Conservation (phyloP, 2,329 filamentous ascomycete genomes). For the Arachnomyces sp. region DNA sequence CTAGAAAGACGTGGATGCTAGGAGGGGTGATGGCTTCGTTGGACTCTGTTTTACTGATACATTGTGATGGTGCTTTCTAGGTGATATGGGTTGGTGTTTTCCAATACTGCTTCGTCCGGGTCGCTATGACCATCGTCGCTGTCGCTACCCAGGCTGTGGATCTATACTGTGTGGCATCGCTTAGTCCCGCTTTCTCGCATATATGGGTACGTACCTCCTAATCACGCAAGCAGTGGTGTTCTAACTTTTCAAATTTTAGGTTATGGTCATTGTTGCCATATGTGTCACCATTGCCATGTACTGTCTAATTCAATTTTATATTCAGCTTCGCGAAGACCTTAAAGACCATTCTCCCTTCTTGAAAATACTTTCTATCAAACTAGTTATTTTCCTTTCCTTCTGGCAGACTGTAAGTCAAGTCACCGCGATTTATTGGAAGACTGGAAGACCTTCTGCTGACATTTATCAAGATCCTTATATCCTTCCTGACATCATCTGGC, state of each 20-base stretch:
- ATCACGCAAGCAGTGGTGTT: not conserved
- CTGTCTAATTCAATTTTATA: slow-evolving; percentile 79
- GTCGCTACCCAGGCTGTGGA: slow-evolving; percentile 63
- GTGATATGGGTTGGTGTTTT: slow-evolving; percentile 76
- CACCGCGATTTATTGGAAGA: no score
- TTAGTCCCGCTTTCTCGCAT: slow-evolving; percentile 71
- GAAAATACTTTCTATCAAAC: slow-evolving; percentile 79
- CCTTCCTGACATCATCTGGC: slow-evolving; percentile 54
- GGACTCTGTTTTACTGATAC: slow-evolving; percentile 17
- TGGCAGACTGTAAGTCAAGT: slow-evolving; percentile 58
- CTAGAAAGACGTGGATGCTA: not conserved
- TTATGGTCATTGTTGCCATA: slow-evolving; percentile 59
- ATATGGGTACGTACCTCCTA: slow-evolving; percentile 58
- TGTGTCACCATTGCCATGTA: slow-evolving; percentile 82
- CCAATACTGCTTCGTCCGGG: slow-evolving; percentile 77
- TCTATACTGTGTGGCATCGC: slow-evolving; percentile 70
- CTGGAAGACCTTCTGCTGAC: no score
- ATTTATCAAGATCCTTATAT: slow-evolving; percentile 47
- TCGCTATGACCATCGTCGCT: slow-evolving; percentile 70
- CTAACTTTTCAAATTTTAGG: slow-evolving; percentile 32
- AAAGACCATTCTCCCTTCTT: slow-evolving; percentile 64
- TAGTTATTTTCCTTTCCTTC: slow-evolving; percentile 86
- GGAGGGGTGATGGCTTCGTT: not conserved
- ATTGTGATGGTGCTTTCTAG: slow-evolving; percentile 22
- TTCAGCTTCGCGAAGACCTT: slow-evolving; percentile 64